Conservation (phyloP, 129 eudicot genomes). For the Daucus carota region DNA sequence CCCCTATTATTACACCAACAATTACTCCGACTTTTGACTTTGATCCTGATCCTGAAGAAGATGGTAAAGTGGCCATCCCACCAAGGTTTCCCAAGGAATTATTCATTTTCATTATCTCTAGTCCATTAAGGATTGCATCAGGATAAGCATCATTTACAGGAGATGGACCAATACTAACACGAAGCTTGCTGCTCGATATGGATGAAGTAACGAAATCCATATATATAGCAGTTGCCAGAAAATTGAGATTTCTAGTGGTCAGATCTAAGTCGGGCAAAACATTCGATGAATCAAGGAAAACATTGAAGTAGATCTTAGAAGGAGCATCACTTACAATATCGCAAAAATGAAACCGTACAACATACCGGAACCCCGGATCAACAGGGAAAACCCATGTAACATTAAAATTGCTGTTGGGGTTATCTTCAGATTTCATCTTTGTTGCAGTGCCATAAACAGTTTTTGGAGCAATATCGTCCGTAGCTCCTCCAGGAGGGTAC, state of each 20-base stretch:
- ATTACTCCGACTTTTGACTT: slow-evolving; percentile 52
- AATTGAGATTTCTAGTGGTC: not conserved
- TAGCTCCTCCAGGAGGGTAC: slow-evolving; percentile 47
- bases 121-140: slow-evolving; percentile 65
- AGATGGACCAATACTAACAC: slow-evolving; percentile 63
- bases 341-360: slow-evolving; percentile 69
- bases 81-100: slow-evolving; percentile 49
- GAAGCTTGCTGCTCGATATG: slow-evolving; percentile 17
- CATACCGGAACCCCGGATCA: slow-evolving; percentile 58
- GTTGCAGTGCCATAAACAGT: slow-evolving; percentile 64
- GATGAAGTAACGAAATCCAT: slow-evolving; percentile 42
- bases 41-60: slow-evolving; percentile 18
- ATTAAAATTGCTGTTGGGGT: slow-evolving; percentile 56
- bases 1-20: slow-evolving; percentile 47
- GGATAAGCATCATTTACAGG: slow-evolving; percentile 22
- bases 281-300: slow-evolving; percentile 34
- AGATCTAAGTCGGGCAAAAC: slow-evolving; percentile 44
- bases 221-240: slow-evolving; percentile 39
- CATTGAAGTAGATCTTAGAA: slow-evolving; percentile 47
- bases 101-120: slow-evolving; percentile 76
- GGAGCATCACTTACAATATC: slow-evolving; percentile 53
- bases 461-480: slow-evolving; percentile 50
- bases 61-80: slow-evolving; percentile 19
- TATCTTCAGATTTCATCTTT: slow-evolving; percentile 33
- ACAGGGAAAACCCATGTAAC: slow-evolving; percentile 74